phyloP scores from a whole-genome alignment of 176 grass and related monocot species.

The Alopecurus myosuroides region DNA sequence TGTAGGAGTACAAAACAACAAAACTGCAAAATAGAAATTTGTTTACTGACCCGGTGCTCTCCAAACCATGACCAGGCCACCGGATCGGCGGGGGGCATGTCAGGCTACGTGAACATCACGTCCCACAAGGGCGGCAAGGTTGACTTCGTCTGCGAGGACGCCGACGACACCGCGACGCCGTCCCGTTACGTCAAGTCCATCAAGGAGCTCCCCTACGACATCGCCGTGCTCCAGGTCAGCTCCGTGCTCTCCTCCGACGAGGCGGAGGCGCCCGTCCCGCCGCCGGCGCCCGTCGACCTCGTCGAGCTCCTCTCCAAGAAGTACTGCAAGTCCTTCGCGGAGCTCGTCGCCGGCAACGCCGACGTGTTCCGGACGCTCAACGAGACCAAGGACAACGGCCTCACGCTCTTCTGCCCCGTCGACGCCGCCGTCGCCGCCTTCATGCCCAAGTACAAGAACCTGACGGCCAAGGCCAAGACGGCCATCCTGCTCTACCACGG shows the following conservation, averaged over 20 bases:
- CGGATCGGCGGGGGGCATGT: constrained; percentile 31
- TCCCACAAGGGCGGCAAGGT: constrained; percentile 42
- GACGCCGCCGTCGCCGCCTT: constrained; percentile 59
- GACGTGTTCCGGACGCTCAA: constrained; percentile 44
- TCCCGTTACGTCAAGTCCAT: constrained; percentile 45
- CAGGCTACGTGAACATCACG: constrained; percentile 72
- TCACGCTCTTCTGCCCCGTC: constrained; percentile 75
- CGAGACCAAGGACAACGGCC: constrained; percentile 56
- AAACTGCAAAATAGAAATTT: background rate
- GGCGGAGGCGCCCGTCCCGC: constrained; percentile 55
- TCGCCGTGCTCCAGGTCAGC: constrained; percentile 57
- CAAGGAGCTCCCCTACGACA: constrained; percentile 60
- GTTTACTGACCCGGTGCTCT: background rate
- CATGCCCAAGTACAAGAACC: constrained; percentile 59
- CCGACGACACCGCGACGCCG: constrained; percentile 16
- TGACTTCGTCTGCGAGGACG: constrained; percentile 41
- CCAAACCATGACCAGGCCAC: constrained; percentile 17
- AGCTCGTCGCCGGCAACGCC: constrained; percentile 42
- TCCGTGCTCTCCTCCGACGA: constrained; percentile 41
- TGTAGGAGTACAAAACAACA: background rate
- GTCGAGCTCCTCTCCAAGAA: constrained; percentile 68
- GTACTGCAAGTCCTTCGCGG: constrained; percentile 71
- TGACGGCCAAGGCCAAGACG: constrained; percentile 63
- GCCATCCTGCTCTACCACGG: constrained; percentile 69
- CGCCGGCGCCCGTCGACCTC: constrained; percentile 59